Percentiles rank a stretch among this genome's conserved stretches.
These are phyloP conservation scores for Fusarium oligoseptatum DNA, from an alignment of 2,329 filamentous ascomycete species.

Conservation along the genomic window DNA sequence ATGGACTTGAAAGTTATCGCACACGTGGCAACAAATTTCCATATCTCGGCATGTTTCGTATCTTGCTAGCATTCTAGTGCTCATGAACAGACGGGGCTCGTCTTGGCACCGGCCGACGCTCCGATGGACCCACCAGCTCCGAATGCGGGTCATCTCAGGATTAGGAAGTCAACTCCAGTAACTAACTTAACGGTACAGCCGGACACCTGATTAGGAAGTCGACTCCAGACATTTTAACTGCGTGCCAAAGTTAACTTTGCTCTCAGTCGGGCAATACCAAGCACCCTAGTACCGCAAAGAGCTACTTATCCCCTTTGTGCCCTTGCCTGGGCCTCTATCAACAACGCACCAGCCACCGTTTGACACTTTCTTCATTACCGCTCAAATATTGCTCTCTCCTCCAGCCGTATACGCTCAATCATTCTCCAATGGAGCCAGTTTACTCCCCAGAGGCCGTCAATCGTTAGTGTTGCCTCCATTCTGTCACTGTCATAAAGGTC, in stretches of 20 bases:
- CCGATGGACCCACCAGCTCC: not conserved
- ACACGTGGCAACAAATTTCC: not conserved
- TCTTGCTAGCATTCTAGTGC: not conserved
- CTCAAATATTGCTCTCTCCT: not conserved
- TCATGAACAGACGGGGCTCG: not conserved
- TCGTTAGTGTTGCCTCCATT: constrained; percentile 11
- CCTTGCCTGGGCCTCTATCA: not conserved
- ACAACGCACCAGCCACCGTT: not conserved
- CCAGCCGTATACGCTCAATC: not conserved
- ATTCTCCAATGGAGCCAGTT: constrained; percentile 6
- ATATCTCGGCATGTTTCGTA: not conserved
- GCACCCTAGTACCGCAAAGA: not conserved
- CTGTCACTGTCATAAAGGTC: not conserved
- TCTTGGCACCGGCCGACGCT: not conserved
- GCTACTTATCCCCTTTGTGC: not conserved
- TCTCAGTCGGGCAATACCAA: not conserved
- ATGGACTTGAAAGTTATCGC: too few relatives aligned
- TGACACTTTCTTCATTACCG: not conserved
- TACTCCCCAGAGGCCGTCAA: constrained; percentile 26
- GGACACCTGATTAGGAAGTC: not conserved
- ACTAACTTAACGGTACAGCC: too few relatives aligned
- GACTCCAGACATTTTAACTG: not conserved
- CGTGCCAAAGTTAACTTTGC: not conserved
- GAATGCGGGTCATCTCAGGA: not conserved
- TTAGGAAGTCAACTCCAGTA: not conserved